These are phyloP conservation scores for Boletus sp. DNA, from an alignment of 768 basidiomycete species.

Conservation along the genomic window DNA sequence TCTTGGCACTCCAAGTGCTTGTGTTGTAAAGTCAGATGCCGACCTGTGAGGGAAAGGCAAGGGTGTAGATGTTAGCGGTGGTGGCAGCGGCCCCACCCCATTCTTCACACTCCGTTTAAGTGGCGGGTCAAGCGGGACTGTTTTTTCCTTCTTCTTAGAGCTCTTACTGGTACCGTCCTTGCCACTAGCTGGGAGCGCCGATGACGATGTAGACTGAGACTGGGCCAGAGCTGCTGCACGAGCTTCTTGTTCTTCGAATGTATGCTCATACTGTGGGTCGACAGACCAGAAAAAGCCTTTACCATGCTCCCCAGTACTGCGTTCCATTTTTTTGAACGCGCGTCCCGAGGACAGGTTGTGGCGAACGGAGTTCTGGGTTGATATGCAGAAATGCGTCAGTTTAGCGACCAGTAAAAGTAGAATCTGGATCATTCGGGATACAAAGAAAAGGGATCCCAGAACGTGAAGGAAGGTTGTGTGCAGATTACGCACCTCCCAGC, in stretches of 20 bases:
- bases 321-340: slow-evolving; percentile 89
- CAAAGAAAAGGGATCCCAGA: not conserved
- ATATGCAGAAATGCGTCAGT: slow-evolving; percentile 12
- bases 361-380: slow-evolving; percentile 81
- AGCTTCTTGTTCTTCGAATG: slow-evolving; percentile 68
- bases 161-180: slow-evolving; percentile 36
- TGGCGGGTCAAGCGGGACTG: slow-evolving; percentile 52
- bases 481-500: slow-evolving; percentile 78
- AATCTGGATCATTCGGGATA: not conserved
- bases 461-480: not conserved
- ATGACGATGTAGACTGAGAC: slow-evolving; percentile 22
- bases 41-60: slow-evolving; percentile 45
- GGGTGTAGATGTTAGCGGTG: slow-evolving; percentile 67
- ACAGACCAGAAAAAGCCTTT: slow-evolving; percentile 95
- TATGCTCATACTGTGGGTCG: slow-evolving; percentile 68
- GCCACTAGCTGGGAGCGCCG: slow-evolving; percentile 26
- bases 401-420: not conserved
- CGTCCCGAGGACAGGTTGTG: slow-evolving; percentile 93
- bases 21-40: slow-evolving; percentile 1
- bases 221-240: slow-evolving; percentile 39
- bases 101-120: slow-evolving; percentile 71
- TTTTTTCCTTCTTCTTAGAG: slow-evolving; percentile 61
- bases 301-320: slow-evolving; percentile 79
- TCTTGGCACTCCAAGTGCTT: slow-evolving; percentile 6
- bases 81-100: slow-evolving; percentile 57